Conservation (phyloP, 2,329 filamentous ascomycete genomes). For the Ophiostoma piceae region DNA sequence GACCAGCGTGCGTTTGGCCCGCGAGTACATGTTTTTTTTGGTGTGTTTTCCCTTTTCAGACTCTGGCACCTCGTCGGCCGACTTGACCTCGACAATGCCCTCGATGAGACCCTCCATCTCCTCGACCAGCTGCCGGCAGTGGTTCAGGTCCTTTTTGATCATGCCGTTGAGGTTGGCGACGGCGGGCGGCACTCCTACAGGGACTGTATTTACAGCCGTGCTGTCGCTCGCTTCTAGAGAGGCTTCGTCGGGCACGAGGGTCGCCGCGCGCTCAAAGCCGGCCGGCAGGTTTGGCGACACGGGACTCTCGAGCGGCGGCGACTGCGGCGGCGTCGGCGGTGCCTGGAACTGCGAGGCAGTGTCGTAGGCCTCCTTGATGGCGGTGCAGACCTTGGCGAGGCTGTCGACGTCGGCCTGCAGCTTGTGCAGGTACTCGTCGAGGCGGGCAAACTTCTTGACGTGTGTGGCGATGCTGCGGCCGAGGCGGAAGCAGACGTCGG, state of each 20-base stretch:
- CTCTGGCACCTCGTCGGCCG: neutral
- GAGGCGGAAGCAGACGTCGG: slow-evolving; percentile 9
- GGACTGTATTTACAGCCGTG: too few species aligned
- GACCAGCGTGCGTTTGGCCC: neutral
- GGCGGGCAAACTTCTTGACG: neutral
- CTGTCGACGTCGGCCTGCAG: neutral
- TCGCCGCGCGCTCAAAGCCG: neutral
- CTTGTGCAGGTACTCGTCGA: neutral
- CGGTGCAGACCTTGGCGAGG: neutral
- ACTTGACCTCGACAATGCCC: neutral
- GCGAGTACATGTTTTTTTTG: neutral
- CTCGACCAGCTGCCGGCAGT: neutral
- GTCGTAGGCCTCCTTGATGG: neutral
- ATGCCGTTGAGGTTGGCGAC: neutral
- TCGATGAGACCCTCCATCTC: neutral
- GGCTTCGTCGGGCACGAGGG: neutral
- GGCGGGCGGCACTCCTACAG: neutral
- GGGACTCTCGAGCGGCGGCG: neutral
- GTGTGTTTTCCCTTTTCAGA: neutral
- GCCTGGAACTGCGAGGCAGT: neutral
- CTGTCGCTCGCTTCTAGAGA: neutral
- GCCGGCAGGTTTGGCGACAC: neutral
- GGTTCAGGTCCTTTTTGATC: neutral
- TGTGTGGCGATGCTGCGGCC: neutral
- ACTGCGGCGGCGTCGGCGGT: neutral